phyloP scores from a whole-genome alignment of 1,284 basidiomycete species.

The Phenoliferia sp. region DNA sequence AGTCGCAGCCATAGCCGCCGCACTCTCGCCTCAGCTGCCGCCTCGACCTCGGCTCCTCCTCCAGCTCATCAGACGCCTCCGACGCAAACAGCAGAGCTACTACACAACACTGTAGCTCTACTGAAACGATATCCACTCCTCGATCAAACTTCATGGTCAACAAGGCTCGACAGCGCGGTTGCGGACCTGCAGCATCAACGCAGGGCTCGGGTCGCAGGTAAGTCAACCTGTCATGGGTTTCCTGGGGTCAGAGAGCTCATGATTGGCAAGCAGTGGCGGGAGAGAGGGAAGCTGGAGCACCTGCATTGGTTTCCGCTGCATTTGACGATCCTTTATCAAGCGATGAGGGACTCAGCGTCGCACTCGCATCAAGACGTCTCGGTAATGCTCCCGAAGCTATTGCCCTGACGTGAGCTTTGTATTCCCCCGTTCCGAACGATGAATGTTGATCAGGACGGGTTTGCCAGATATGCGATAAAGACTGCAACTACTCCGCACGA shows the following conservation, averaged over 20 bases:
- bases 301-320: slow-evolving; percentile 13
- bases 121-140: slow-evolving; percentile 13
- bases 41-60: too few relatives aligned
- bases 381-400: slow-evolving; percentile 9
- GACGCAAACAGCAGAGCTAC: slow-evolving; percentile 4
- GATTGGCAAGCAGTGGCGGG: slow-evolving; percentile 17
- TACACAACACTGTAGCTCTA: slow-evolving; percentile 2
- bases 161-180: slow-evolving; percentile 10
- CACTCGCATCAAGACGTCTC: slow-evolving; percentile 19
- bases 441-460: not conserved
- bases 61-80: not conserved
- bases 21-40: not conserved
- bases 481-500: not conserved
- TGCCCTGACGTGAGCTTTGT: not conserved
- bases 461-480: slow-evolving; percentile 12
- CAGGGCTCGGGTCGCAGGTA: slow-evolving; percentile 11
- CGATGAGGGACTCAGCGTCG: slow-evolving; percentile 15
- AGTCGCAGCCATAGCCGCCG: not conserved
- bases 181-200: slow-evolving; percentile 4
- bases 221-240: not conserved
- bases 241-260: not conserved
- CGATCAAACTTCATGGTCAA: slow-evolving; percentile 4
- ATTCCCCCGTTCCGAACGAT: not conserved
- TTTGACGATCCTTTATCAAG: slow-evolving; percentile 29
- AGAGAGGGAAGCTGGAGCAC: slow-evolving; percentile 6